phyloP scores from a whole-genome alignment of 495 filamentous ascomycete genomes.

The Astrothelium macrocarpum region DNA sequence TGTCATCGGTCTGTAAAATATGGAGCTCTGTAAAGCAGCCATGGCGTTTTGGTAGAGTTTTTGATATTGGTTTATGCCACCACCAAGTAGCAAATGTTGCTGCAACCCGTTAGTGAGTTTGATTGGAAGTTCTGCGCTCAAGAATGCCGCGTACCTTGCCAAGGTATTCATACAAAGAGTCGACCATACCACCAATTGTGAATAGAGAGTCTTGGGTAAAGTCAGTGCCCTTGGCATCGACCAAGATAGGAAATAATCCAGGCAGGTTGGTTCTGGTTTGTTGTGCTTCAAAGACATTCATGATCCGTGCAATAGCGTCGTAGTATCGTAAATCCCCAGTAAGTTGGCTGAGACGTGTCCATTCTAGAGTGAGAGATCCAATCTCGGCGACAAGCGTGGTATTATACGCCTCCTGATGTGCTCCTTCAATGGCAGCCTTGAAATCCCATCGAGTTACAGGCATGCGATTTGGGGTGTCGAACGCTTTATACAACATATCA shows the following conservation, averaged over 20 bases:
- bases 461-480: constrained; percentile 34
- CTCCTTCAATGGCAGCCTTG: constrained; percentile 14
- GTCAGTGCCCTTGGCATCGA: constrained; percentile 17
- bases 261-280: constrained; percentile 29
- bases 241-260: constrained; percentile 29
- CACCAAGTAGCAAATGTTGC: constrained; percentile 24
- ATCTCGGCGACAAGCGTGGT: constrained; percentile 24
- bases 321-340: constrained; percentile 30
- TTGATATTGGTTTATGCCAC: constrained; percentile 29
- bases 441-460: constrained; percentile 23
- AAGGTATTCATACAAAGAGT: constrained; percentile 35
- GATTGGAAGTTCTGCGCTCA: not conserved
- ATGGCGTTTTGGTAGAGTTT: constrained; percentile 35
- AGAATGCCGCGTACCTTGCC: constrained; percentile 24
- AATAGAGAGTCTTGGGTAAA: constrained; percentile 19
- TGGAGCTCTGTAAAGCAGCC: constrained; percentile 26
- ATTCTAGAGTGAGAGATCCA: constrained; percentile 34
- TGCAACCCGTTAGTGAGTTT: not conserved
- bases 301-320: constrained; percentile 31
- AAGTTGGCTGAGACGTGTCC: constrained; percentile 31
- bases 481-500: constrained; percentile 34
- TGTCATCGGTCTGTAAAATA: constrained; percentile 39
- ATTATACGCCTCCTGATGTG: constrained; percentile 18
- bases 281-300: constrained; percentile 22
- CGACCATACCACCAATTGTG: constrained; percentile 31